phyloP scores from a whole-genome alignment of 1,284 basidiomycete species.

The Malassezia pachydermatis region DNA sequence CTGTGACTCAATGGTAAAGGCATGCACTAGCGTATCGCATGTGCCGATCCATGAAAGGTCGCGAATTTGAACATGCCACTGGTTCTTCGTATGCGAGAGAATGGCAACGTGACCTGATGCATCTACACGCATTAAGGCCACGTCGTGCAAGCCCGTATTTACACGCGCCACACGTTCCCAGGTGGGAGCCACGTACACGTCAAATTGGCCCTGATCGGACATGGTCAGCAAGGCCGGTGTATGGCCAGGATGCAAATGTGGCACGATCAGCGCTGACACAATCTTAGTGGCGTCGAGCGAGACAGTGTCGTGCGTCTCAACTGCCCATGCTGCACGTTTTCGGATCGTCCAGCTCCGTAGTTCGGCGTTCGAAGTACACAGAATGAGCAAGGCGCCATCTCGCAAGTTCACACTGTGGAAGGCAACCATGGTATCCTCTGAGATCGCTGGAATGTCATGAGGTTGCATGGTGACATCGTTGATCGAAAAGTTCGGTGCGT shows the following conservation, averaged over 20 bases:
- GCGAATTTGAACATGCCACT: neutral
- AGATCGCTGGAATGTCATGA: neutral
- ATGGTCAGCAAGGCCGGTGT: neutral
- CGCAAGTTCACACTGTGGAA: neutral
- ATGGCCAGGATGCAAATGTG: conserved; percentile 1
- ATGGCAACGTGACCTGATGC: neutral
- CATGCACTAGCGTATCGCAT: neutral
- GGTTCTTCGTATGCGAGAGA: neutral
- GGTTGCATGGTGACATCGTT: neutral
- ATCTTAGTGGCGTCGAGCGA: too few relatives aligned
- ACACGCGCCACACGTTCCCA: neutral
- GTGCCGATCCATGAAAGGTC: neutral
- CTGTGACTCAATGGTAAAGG: neutral
- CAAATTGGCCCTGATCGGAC: neutral
- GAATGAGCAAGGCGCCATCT: neutral
- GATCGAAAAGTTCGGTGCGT: neutral
- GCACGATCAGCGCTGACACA: neutral
- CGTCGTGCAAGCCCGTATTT: neutral
- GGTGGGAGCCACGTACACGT: neutral
- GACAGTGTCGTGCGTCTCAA: neutral
- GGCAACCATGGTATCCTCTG: neutral
- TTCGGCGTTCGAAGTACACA: neutral
- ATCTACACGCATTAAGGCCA: neutral
- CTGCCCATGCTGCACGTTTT: neutral
- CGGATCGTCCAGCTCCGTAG: neutral